Evolutionary conservation across 306 rosid genomes (phyloP), one percentile per base, ranked within the genome.

Genomic region (Quercus parvula): DNA sequence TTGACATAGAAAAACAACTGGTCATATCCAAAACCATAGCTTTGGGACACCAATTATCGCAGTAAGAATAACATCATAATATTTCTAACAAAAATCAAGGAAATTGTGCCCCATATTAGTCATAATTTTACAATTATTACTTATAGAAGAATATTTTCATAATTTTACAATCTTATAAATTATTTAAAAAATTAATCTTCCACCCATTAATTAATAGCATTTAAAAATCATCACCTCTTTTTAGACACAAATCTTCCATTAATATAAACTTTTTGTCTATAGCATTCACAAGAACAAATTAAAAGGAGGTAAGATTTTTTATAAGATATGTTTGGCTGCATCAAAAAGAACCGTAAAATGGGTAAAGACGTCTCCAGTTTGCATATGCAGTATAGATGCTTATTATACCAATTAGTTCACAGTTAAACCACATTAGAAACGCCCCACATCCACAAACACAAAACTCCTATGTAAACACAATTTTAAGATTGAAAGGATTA

Each of bases 191-290:
- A 17, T 25, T 75, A 7, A 58, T 62, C 33, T 30, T 38, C 28
- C 62, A 73, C 69, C 74, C 30, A 73, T 22, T 56, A n/a, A 82
- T 25, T 18, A 46, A 38, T n/a, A 46, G 19, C 70, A 56, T 71
- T 27, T 70, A 56, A 77, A 73, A 76, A 69, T 17, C 14, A 61
- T 78, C 74, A 73, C 25, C 72, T 28, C 55, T 20, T 19, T 67
- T 9, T 22, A 19, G 49, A 33, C 72, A 31, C 12, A 31, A 15
- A 18, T 31, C 35, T 8, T 67, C 52, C 52, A 19, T 12, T 35
- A 67, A 6, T 22, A 61, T 10, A 61, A 10, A 61, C 12, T 24
- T 61, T 61, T 25, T 61, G 2, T 61, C 31, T 27, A 61, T 25
- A 12, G 67, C 25, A 61, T 27, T 27, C 54, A 49, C 54, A 12